Evolutionary conservation across 352 stramenopile genomes (phyloP).

Genomic region (Hyaloperonospora brassicae): DNA sequence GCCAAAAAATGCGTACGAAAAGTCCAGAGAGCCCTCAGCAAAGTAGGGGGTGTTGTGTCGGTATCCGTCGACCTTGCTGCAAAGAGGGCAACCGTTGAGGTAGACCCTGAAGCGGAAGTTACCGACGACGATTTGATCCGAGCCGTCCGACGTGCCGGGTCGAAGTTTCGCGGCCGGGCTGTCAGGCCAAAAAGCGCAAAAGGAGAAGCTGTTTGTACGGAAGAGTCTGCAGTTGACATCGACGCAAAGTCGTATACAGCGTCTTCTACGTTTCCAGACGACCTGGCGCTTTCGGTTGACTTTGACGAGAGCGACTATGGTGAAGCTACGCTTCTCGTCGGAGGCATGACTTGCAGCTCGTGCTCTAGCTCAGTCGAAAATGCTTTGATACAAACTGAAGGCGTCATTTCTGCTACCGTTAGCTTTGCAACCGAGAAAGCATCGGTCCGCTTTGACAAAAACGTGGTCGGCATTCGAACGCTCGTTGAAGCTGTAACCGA

Average conservation of each 20-base stretch:
- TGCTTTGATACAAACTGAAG: constrained; percentile 64
- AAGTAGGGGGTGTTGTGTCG: constrained; percentile 50
- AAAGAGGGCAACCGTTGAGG: constrained; percentile 50
- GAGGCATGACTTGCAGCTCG: constrained; percentile 89
- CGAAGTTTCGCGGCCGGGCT: constrained; percentile 23
- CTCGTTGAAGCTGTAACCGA: constrained; percentile 85
- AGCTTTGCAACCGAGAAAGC: constrained; percentile 86
- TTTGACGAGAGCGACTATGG: constrained; percentile 51
- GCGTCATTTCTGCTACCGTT: constrained; percentile 72
- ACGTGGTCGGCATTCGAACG: constrained; percentile 65
- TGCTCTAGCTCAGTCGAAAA: constrained; percentile 88
- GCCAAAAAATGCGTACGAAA: constrained; percentile 64
- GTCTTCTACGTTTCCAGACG: constrained; percentile 12
- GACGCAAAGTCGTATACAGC: constrained; percentile 9
- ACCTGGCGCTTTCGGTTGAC: constrained; percentile 34
- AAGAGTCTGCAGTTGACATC: constrained; percentile 2
- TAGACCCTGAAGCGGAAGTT: constrained; percentile 50
- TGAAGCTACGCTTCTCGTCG: constrained; percentile 59
- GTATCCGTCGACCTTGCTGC: constrained; percentile 61
- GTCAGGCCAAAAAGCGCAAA: constrained; percentile 7
- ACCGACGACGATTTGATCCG: constrained; percentile 54
- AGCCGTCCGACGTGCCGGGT: constrained; percentile 28
- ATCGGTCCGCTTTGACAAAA: constrained; percentile 65
- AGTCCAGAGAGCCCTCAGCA: constrained; percentile 51
- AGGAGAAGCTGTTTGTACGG: not conserved